A percentile compares a stretch with the other conserved stretches of the same genome.
Evolutionary conservation across 495 filamentous ascomycete species (phyloP).

Genomic region (Cudoniella acicularis): DNA sequence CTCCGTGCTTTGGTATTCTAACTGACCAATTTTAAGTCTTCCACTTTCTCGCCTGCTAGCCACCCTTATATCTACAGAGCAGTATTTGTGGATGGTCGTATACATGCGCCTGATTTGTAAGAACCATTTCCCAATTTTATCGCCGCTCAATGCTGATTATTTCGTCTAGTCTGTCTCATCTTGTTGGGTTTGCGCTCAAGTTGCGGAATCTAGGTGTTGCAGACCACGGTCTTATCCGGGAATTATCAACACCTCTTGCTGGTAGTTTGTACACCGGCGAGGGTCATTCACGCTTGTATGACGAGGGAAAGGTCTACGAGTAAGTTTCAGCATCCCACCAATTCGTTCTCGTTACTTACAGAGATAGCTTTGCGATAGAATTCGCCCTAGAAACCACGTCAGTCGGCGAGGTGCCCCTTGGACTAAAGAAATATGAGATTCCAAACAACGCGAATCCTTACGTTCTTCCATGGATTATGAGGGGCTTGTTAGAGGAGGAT

Average conservation of each 20-base stretch:
- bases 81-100: conserved; percentile 89
- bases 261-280: conserved; percentile 90
- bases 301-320: conserved; percentile 86
- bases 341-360: conserved; percentile 2
- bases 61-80: conserved; percentile 93
- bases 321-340: conserved; percentile 35
- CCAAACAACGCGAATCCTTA: conserved; percentile 66
- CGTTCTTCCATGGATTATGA: conserved; percentile 89
- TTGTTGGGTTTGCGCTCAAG: conserved; percentile 91
- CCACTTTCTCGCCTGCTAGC: conserved; percentile 72
- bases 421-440: conserved; percentile 45
- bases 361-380: conserved; percentile 66
- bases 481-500: conserved; percentile 88
- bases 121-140: conserved; percentile 19
- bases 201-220: conserved; percentile 86
- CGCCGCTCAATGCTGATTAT: conserved; percentile 9
- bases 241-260: conserved; percentile 82
- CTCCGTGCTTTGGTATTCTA: background rate
- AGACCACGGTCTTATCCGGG: conserved; percentile 90
- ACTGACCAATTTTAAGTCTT: conserved; percentile 51
- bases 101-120: conserved; percentile 90
- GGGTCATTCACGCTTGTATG: conserved; percentile 89
- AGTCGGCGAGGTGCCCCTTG: conserved; percentile 48
- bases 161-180: conserved; percentile 64
- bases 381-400: conserved; percentile 82